Evolutionary conservation across 345 rosid species (phyloP).

Genomic region (Noccaea caerulescens): DNA sequence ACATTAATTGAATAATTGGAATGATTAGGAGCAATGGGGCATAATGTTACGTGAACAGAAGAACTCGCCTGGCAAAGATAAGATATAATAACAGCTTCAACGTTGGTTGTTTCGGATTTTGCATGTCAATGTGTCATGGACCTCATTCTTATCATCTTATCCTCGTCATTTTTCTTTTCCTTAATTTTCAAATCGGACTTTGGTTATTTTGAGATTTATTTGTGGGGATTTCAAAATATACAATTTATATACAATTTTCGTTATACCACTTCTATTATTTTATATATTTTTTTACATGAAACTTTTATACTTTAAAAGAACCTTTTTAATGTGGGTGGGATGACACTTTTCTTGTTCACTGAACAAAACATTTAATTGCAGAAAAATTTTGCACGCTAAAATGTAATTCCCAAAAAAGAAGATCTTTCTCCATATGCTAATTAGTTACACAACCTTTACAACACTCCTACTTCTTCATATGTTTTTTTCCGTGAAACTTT

Average conservation of each 20-base stretch:
- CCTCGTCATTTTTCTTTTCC: neutral
- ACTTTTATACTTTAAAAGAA: neutral
- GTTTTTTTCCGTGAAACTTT: neutral
- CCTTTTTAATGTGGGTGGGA: slow-evolving; percentile 16
- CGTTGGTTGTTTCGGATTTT: slow-evolving; percentile 33
- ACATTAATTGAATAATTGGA: slow-evolving; percentile 29
- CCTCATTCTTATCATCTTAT: slow-evolving; percentile 33
- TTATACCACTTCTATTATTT: too few relatives aligned
- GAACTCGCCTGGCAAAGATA: slow-evolving; percentile 36
- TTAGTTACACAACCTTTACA: slow-evolving; percentile 33
- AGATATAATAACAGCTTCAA: slow-evolving; percentile 28
- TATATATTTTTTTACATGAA: neutral
- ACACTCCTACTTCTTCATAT: slow-evolving; percentile 19
- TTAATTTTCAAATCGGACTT: neutral
- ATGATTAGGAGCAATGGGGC: slow-evolving; percentile 5
- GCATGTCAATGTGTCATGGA: slow-evolving; percentile 25
- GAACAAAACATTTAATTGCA: slow-evolving; percentile 7
- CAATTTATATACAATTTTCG: too few relatives aligned
- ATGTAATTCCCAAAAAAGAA: slow-evolving; percentile 14
- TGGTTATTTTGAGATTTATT: neutral
- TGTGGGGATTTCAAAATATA: too few relatives aligned
- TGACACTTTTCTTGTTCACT: slow-evolving; percentile 13
- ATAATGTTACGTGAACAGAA: slow-evolving; percentile 34
- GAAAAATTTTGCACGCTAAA: slow-evolving; percentile 32
- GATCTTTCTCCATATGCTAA: slow-evolving; percentile 30